Percentiles rank a stretch among this genome's conserved stretches.
Conservation (phyloP, 257 asterid genomes). For the Ballota nigra region DNA sequence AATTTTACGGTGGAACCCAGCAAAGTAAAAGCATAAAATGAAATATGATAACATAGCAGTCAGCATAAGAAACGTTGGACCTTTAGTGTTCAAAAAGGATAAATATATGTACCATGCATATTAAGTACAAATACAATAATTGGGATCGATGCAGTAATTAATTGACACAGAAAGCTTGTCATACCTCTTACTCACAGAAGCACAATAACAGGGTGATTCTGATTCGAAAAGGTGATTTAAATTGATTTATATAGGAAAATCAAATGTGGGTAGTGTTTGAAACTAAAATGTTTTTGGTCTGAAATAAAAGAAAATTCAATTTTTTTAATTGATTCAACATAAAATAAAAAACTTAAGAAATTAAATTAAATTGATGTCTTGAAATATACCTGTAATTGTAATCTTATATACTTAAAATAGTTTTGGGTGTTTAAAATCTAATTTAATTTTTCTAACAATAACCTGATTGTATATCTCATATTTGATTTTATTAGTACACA, state of each 20-base stretch:
- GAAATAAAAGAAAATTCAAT: background rate
- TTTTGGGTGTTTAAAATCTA: background rate
- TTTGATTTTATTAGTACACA: background rate
- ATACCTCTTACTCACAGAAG: background rate
- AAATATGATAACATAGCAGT: background rate
- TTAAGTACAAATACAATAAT: background rate
- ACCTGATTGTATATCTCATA: background rate
- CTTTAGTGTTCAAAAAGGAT: no score
- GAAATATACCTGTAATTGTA: background rate
- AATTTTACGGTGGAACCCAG: background rate
- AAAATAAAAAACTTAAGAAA: background rate
- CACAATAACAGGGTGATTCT: background rate
- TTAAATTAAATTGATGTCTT: background rate
- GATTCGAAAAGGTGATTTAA: background rate
- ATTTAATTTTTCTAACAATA: no score
- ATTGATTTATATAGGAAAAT: background rate
- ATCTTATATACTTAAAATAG: background rate
- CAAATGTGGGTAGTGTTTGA: background rate
- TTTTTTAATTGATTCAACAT: background rate
- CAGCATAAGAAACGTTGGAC: no score
- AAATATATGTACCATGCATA: no score
- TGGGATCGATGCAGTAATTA: background rate
- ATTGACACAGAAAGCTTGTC: background rate
- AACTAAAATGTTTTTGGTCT: background rate
- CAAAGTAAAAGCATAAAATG: conserved; percentile 5